phyloP scores from a whole-genome alignment of 331 rosid species.

The Malus hybrid region DNA sequence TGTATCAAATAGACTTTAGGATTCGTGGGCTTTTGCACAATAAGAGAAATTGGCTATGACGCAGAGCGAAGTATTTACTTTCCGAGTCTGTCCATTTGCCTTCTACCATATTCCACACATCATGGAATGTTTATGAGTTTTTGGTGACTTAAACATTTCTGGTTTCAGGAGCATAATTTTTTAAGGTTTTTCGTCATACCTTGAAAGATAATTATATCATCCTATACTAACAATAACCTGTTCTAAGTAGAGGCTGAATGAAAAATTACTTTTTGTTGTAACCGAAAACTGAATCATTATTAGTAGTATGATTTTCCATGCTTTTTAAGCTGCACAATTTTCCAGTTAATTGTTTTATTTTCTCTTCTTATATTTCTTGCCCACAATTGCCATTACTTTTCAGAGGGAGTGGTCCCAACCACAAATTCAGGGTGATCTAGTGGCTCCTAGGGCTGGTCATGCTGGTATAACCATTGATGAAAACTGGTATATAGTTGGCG shows the following conservation, averaged over 20 bases:
- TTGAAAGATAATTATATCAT: neutral
- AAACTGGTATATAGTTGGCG: slow-evolving; percentile 90
- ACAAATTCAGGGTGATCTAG: slow-evolving; percentile 72
- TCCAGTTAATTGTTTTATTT: slow-evolving; percentile 6
- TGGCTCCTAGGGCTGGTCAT: slow-evolving; percentile 91
- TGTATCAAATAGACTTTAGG: neutral
- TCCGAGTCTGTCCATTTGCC: neutral
- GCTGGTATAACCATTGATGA: slow-evolving; percentile 71
- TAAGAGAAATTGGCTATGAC: neutral
- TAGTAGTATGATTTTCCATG: neutral
- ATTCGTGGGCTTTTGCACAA: neutral
- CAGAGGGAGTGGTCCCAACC: slow-evolving; percentile 99
- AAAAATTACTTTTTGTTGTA: neutral
- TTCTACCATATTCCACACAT: neutral
- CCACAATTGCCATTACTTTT: slow-evolving; percentile 24
- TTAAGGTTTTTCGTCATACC: neutral
- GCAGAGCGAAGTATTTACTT: neutral
- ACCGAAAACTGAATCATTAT: neutral
- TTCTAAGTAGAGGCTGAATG: neutral
- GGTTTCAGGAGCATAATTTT: neutral
- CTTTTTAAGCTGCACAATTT: neutral
- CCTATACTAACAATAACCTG: neutral
- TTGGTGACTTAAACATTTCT: neutral
- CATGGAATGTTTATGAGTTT: neutral
- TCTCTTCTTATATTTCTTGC: neutral